A percentile compares a stretch with the other conserved stretches of the same genome.
These are phyloP conservation scores for Fusarium nisikadoi DNA, from an alignment of 2,329 filamentous ascomycete species.

Conservation along the genomic window DNA sequence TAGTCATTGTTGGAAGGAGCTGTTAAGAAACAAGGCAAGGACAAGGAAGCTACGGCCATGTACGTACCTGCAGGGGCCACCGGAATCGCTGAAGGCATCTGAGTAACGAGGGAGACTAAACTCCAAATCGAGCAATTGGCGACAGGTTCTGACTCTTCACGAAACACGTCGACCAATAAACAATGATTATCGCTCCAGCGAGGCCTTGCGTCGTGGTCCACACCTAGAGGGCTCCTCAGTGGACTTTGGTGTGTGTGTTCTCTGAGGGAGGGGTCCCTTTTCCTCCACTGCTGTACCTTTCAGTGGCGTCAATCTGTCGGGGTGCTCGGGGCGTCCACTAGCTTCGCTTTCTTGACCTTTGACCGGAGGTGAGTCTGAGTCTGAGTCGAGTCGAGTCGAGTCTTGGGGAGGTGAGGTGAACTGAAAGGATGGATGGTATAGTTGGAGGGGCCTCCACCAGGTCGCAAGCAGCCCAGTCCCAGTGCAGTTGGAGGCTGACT, in stretches of 20 bases:
- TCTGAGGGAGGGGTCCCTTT: slow-evolving; percentile 12
- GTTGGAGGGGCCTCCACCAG: background rate
- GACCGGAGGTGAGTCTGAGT: slow-evolving; percentile 17
- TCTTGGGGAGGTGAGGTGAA: background rate
- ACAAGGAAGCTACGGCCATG: slow-evolving; percentile 31
- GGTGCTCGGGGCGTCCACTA: slow-evolving; percentile 20
- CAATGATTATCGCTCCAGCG: slow-evolving; percentile 32
- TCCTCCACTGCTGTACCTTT: background rate
- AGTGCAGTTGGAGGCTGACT: slow-evolving; percentile 29
- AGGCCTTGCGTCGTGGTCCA: slow-evolving; percentile 43
- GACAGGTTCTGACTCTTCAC: slow-evolving; percentile 30
- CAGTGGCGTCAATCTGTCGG: slow-evolving; percentile 32
- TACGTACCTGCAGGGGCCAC: slow-evolving; percentile 45
- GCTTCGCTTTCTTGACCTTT: slow-evolving; percentile 5
- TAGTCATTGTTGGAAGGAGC: slow-evolving; percentile 22
- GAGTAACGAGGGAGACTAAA: slow-evolving; percentile 38
- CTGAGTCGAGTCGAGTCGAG: background rate
- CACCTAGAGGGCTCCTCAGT: slow-evolving; percentile 36
- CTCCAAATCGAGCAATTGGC: slow-evolving; percentile 32
- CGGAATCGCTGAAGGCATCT: slow-evolving; percentile 47
- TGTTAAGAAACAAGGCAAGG: slow-evolving; percentile 37
- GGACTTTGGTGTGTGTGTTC: slow-evolving; percentile 27
- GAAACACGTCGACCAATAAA: slow-evolving; percentile 24
- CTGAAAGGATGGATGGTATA: background rate
- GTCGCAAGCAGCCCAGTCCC: slow-evolving; percentile 12